These are phyloP conservation scores for Scheffersomyces quercinus DNA, from an alignment of 1,139 yeast species.

Conservation along the genomic window DNA sequence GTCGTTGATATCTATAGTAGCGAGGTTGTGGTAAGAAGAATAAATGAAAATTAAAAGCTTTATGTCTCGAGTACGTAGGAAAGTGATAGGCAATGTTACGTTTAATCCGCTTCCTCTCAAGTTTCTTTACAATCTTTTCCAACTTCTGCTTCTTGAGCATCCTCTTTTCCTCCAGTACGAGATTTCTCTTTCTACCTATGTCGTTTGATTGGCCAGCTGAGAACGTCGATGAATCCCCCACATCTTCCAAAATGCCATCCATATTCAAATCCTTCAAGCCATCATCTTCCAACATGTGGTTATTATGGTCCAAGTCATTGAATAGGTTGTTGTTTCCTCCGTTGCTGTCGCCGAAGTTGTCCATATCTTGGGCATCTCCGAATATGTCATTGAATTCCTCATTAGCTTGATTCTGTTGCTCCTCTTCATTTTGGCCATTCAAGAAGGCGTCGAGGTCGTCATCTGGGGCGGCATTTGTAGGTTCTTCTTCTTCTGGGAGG, in stretches of 20 bases:
- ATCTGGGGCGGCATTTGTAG: conserved; percentile 22
- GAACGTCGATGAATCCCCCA: conserved; percentile 14
- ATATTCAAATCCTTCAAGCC: conserved; percentile 43
- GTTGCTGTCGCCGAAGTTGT: conserved; percentile 7
- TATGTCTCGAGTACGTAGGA: conserved; percentile 61
- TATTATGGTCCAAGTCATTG: conserved; percentile 23
- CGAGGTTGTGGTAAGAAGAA: conserved; percentile 66
- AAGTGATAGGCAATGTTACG: conserved; percentile 50
- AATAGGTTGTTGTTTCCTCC: conserved; percentile 10
- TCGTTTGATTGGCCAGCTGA: conserved; percentile 9
- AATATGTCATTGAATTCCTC: conserved; percentile 53
- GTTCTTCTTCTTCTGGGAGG: conserved; percentile 42
- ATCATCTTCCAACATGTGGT: conserved; percentile 39
- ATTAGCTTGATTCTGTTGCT: conserved; percentile 37
- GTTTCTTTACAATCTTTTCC: conserved; percentile 28
- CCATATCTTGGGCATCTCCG: conserved; percentile 32
- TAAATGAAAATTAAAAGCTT: conserved; percentile 64
- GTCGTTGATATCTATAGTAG: conserved; percentile 52
- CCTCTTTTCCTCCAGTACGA: conserved; percentile 22
- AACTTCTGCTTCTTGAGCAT: conserved; percentile 25
- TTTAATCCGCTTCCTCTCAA: conserved; percentile 33
- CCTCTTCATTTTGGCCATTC: conserved; percentile 29
- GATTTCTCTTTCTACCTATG: conserved; percentile 19
- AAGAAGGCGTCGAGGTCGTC: conserved; percentile 14
- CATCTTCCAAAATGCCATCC: conserved; percentile 36